Base-by-base conservation (phyloP, 192 early-diverging fungal genomes). In the Backusella morwellensis region DNA sequence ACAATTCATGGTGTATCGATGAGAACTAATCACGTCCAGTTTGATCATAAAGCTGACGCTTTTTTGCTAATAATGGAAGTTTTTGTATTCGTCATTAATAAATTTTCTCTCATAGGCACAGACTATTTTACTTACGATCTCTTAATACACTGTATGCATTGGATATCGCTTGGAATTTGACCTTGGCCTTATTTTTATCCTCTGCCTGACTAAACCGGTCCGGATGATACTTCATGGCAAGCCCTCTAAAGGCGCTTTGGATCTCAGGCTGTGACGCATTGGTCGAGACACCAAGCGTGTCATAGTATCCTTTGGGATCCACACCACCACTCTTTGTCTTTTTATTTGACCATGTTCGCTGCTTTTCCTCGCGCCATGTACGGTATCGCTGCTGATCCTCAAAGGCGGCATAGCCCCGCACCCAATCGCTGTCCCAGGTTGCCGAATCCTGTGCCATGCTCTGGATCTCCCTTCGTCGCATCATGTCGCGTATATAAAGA, bases 131-230 rank as follows among this genome's bases (percentile, higher is more conserved):
- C 78, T 86, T 85, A 81, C 83, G 36, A 72, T 88, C 87, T 36
- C 87, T 82, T 14, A 88, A 76, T 6, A 88, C 82, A 69, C 81
- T 85, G 35, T 88, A 88, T 0, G 87, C 87, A 23, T 78, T 76
- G 7, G 87, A 85, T 34, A 88, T 84, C 32, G 81, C 72, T 69
- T 88, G 87, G 41, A 88, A 88, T 52, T 85, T 85, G 36, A 81
- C 77, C 66, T 85, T 88, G n/a, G 85, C 87, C 19, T 40, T 67
- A 19, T 78, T 82, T 75, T 88, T 88, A 2, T 86, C 84, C 52
- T 83, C 69, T 15, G 85, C 80, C 40, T 84, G 78, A 5, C 76
- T 81, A 40, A 82, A 84, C 36, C 87, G 69, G 54, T 88, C 87
- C 1, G 87, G 87, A 69, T 88, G 82, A 40, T 81, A 47, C 36